Percentiles rank a stretch among this genome's conserved stretches.
phyloP scores from a whole-genome alignment of 2,329 filamentous ascomycete species.

The Colletotrichum sp. region DNA sequence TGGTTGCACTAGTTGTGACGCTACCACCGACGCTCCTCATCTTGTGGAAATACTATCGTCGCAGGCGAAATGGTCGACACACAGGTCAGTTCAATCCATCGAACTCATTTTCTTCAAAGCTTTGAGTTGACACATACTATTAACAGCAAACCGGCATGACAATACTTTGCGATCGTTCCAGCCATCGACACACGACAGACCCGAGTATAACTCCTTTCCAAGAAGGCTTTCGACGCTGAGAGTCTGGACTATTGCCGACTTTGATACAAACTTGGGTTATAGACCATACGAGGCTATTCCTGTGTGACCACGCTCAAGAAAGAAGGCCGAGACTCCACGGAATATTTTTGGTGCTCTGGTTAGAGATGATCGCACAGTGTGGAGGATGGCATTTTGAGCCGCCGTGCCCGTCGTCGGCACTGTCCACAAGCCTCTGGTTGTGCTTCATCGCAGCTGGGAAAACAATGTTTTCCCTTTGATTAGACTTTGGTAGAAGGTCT shows the following conservation, averaged over 20 bases:
- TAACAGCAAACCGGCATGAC: background rate
- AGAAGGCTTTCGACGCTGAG: background rate
- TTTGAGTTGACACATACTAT: background rate
- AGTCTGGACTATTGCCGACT: background rate
- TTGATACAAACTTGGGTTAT: background rate
- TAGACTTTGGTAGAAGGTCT: background rate
- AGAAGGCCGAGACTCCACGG: background rate
- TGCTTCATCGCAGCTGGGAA: accelerated
- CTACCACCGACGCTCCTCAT: accelerated
- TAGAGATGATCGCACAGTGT: accelerated
- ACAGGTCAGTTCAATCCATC: background rate
- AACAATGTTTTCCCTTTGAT: accelerated
- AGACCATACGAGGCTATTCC: background rate
- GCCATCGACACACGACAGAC: background rate
- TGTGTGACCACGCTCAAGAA: accelerated
- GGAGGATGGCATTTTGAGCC: accelerated
- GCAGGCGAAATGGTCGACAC: accelerated
- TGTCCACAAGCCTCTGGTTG: accelerated
- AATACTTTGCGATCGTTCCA: accelerated
- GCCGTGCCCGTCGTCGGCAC: accelerated
- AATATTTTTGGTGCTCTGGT: background rate
- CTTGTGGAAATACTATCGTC: background rate
- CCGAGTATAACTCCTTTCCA: background rate
- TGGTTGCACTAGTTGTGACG: background rate
- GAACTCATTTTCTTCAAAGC: accelerated